Conservation (phyloP, 768 basidiomycete genomes). For the Auricularia cornea region DNA sequence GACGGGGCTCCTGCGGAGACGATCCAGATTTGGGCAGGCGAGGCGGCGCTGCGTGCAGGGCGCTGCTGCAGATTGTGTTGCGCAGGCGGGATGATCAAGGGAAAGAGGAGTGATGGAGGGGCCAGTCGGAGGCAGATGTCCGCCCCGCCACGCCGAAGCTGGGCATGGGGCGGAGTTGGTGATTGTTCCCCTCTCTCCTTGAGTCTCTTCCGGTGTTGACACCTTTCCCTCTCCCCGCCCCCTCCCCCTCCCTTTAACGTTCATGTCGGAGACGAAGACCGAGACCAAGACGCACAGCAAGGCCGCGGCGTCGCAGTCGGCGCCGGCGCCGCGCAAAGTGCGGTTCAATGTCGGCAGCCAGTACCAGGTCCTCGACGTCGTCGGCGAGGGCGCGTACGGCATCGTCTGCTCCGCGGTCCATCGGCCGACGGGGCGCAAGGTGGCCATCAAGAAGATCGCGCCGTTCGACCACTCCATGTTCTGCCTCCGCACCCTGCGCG, state of each 20-base stretch:
- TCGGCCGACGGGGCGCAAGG: conserved; percentile 65
- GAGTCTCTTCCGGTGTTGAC: conserved; percentile 34
- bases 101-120: too few relatives aligned
- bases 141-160: too few relatives aligned
- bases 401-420: conserved; percentile 76
- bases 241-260: conserved; percentile 39
- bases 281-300: background rate
- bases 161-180: conserved; percentile 41
- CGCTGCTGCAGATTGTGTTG: too few relatives aligned
- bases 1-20: too few relatives aligned
- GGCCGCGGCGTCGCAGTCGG: background rate
- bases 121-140: too few relatives aligned
- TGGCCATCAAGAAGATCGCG: conserved; percentile 93
- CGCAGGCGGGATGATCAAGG: too few relatives aligned
- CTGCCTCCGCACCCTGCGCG: conserved; percentile 71
- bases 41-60: too few relatives aligned
- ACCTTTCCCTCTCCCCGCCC: conserved; percentile 31
- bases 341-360: conserved; percentile 1
- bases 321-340: background rate
- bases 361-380: conserved; percentile 79
- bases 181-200: too few relatives aligned
- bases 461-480: conserved; percentile 96
- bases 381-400: conserved; percentile 90
- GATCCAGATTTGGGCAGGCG: too few relatives aligned
- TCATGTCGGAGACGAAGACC: conserved; percentile 19